Base-by-base conservation (phyloP, 2,329 filamentous ascomycete species). In the Trichoderma pleuroti region DNA sequence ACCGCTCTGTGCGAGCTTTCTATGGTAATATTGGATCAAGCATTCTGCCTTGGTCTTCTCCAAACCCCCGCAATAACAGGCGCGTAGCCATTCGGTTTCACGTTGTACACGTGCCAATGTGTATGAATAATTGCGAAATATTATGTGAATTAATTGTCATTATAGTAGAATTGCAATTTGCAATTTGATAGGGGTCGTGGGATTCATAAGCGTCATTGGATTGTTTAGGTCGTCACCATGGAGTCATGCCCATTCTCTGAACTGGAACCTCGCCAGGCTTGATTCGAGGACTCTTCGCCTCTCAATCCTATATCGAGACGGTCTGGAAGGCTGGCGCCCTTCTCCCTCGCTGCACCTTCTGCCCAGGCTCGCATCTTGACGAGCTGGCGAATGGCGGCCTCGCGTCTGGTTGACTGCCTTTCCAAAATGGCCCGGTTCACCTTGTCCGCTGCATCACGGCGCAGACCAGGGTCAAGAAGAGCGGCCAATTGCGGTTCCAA, bases 381-480 rank as follows among this genome's bases (percentile, higher is more conserved):
- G 4, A 99, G 85, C 73, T 92, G 89, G 70, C 92, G 88, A 74
- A 99, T 93, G 30, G 93, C 92, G 14, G 94, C 92, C 79, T 97
- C 93, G 72, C 91, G 88, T 72, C 90, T 86, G 74, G 90, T 85
- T 26, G 91, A 91, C 78, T 94, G 91, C 64, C 87, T 90, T 70
- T 88, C 85, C 30, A 98, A 83, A 67, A 99, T 93, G 12, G 94
- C 93, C 80, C 94, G 91, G 78, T 99, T 99, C 68, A 99, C 96
- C 75, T 88, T 87, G 72, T 91, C 90, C 5, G 96, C 96, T n/a
- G 98, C 94, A 56, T 91, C 88, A 74, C 91, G 89, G 72, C 96
- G 90, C 57, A 98, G 86, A 61, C 90, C 87, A 3, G 94, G 92
- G 74, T 97, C 88, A 21, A 99, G 84, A 32, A 99, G 84, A 60